phyloP scores from a whole-genome alignment of 2,329 filamentous ascomycete species.

The Penicillium oxalicum region DNA sequence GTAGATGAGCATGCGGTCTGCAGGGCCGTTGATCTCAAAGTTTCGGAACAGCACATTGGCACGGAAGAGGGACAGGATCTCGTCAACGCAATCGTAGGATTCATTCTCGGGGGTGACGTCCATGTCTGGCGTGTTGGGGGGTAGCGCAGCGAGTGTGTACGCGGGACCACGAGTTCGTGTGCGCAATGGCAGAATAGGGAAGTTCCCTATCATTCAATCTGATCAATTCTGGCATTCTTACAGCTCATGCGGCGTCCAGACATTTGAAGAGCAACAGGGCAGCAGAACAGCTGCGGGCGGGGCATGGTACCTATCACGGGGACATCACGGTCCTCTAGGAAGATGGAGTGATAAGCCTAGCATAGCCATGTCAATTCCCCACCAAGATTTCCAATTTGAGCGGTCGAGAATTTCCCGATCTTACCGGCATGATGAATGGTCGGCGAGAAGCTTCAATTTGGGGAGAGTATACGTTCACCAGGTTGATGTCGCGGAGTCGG shows the following conservation, averaged over 20 bases:
- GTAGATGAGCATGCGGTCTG: slow-evolving; percentile 91
- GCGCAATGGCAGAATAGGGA: slow-evolving; percentile 87
- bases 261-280: not conserved
- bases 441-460: not conserved
- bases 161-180: slow-evolving; percentile 94
- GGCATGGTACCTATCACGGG: slow-evolving; percentile 53
- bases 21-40: slow-evolving; percentile 96
- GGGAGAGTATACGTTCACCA: not conserved
- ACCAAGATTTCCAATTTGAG: not conserved
- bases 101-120: slow-evolving; percentile 74
- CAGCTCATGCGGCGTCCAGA: slow-evolving; percentile 4
- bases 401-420: slow-evolving; percentile 9
- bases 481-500: slow-evolving; percentile 12
- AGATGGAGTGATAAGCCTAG: slow-evolving; percentile 96
- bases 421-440: slow-evolving; percentile 43
- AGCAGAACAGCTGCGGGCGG: slow-evolving; percentile 10
- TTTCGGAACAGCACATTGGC: slow-evolving; percentile 99
- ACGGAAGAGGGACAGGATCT: slow-evolving; percentile 85
- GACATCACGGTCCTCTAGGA: slow-evolving; percentile 71
- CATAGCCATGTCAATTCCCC: slow-evolving; percentile 4
- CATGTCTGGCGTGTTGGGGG: slow-evolving; percentile 48
- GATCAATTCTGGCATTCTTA: not conserved
- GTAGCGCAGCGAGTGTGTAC: slow-evolving; percentile 67
- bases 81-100: slow-evolving; percentile 93
- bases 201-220: slow-evolving; percentile 59